A percentile compares a stretch with the other conserved stretches of the same genome.
These are phyloP conservation scores for Chaetomium globosum DNA, from an alignment of 2,329 filamentous ascomycete species.

Conservation along the genomic window DNA sequence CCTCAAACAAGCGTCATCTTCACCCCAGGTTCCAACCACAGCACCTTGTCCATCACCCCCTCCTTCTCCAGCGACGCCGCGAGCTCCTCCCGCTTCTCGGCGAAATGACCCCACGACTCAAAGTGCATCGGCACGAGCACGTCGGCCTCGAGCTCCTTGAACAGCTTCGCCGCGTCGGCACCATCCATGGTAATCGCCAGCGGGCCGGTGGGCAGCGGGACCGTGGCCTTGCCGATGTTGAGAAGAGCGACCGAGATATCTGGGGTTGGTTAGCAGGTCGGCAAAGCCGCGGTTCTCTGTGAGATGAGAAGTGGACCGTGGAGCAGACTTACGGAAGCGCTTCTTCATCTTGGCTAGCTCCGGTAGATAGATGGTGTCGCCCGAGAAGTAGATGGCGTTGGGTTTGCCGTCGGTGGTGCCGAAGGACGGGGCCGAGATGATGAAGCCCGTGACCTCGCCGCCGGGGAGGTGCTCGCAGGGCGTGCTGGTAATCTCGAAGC, in stretches of 20 bases:
- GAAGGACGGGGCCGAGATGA: conserved; percentile 45
- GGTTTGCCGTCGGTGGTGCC: conserved; percentile 43
- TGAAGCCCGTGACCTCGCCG: conserved; percentile 51
- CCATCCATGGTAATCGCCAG: conserved; percentile 51
- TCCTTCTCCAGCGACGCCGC: conserved; percentile 41
- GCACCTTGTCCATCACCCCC: conserved; percentile 39
- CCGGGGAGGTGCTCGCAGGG: conserved; percentile 50
- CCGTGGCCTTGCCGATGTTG: conserved; percentile 46
- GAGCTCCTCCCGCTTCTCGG: conserved; percentile 42
- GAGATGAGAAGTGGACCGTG: not conserved
- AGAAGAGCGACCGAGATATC: conserved; percentile 46
- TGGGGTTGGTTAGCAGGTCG: not conserved
- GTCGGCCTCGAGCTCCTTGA: conserved; percentile 47
- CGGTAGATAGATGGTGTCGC: conserved; percentile 52
- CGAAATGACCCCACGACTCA: conserved; percentile 51
- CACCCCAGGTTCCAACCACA: conserved; percentile 33
- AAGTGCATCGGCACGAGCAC: conserved; percentile 52
- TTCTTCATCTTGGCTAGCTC: conserved; percentile 45
- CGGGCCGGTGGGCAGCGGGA: conserved; percentile 34
- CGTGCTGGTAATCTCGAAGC: conserved; percentile 47
- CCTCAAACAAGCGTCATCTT: conserved; percentile 24
- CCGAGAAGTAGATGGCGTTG: conserved; percentile 54
- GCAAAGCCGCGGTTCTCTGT: not conserved
- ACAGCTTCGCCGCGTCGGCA: conserved; percentile 45
- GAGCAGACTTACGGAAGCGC: conserved; percentile 41